Percentiles rank a stretch among this genome's conserved stretches.
These are phyloP conservation scores for Cicer cuneatum DNA, from an alignment of 306 rosid species.

Conservation along the genomic window DNA sequence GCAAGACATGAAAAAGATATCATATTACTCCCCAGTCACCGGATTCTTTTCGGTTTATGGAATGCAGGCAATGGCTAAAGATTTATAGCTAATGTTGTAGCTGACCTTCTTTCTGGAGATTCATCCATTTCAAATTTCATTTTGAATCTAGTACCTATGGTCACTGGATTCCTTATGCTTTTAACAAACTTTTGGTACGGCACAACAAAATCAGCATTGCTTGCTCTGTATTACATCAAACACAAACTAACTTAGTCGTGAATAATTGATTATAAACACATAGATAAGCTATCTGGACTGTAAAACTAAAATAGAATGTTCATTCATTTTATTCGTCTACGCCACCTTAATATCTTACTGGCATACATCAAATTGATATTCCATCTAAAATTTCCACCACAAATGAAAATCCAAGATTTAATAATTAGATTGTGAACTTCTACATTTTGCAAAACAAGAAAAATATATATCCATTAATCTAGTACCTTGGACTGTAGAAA, in stretches of 20 bases:
- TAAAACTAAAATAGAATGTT: not conserved
- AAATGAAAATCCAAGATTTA: conserved; percentile 7
- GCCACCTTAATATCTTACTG: conserved; percentile 14
- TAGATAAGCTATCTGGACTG: not conserved
- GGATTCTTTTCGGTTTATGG: not conserved
- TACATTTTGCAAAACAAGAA: conserved; percentile 28
- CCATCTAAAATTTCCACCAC: conserved; percentile 13
- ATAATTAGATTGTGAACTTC: not conserved
- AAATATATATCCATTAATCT: conserved; percentile 20
- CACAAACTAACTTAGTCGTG: not conserved
- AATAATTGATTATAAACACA: not conserved
- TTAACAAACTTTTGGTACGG: conserved; percentile 75
- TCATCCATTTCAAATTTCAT: conserved; percentile 93
- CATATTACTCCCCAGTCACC: conserved; percentile 25
- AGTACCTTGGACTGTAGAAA: conserved; percentile 94
- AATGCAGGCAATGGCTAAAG: conserved; percentile 28
- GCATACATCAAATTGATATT: conserved; percentile 20
- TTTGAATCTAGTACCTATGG: conserved; percentile 84
- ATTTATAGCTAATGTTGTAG: conserved; percentile 25
- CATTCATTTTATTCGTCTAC: not conserved
- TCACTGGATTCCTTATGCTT: conserved; percentile 72
- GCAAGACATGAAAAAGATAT: conserved; percentile 51
- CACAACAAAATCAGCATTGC: conserved; percentile 89
- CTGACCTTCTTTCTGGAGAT: conserved; percentile 90
- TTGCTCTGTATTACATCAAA: conserved; percentile 67